Evolutionary conservation across 495 filamentous ascomycete genomes (phyloP).

Genomic region (Lasiosphaeris hirsuta): DNA sequence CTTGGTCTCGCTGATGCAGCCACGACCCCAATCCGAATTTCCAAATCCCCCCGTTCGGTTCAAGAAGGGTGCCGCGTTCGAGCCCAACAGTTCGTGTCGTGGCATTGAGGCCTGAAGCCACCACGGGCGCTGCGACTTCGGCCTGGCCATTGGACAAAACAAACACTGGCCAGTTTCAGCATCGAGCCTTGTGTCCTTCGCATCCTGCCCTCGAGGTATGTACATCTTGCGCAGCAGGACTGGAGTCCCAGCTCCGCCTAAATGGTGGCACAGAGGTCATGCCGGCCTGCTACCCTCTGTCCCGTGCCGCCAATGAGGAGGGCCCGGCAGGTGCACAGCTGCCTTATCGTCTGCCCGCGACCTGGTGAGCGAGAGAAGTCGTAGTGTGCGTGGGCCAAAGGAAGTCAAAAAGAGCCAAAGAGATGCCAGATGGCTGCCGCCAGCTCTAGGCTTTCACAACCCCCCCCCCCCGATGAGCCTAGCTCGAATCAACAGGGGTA

Average conservation of each 20-base stretch:
- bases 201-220: background rate
- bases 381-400: background rate
- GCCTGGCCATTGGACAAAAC: constrained; percentile 3
- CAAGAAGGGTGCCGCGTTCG: background rate
- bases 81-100: background rate
- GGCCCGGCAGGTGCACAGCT: background rate
- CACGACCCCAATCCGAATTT: background rate
- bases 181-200: background rate
- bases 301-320: constrained; percentile 6
- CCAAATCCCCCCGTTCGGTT: background rate
- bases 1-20: background rate
- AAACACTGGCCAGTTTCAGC: background rate
- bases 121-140: too few species aligned
- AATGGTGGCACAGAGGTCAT: constrained; percentile 12
- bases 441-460: too few species aligned
- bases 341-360: constrained; percentile 7
- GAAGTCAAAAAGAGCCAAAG: background rate
- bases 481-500: too few species aligned
- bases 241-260: background rate
- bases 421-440: too few species aligned
- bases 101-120: background rate
- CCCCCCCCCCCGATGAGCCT: too few species aligned
- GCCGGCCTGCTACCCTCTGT: background rate
- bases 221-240: too few species aligned
- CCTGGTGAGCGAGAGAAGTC: background rate